Evolutionary conservation across 75 land plant species (phyloP).

Genomic region (Chamaecyparis obtusa): DNA sequence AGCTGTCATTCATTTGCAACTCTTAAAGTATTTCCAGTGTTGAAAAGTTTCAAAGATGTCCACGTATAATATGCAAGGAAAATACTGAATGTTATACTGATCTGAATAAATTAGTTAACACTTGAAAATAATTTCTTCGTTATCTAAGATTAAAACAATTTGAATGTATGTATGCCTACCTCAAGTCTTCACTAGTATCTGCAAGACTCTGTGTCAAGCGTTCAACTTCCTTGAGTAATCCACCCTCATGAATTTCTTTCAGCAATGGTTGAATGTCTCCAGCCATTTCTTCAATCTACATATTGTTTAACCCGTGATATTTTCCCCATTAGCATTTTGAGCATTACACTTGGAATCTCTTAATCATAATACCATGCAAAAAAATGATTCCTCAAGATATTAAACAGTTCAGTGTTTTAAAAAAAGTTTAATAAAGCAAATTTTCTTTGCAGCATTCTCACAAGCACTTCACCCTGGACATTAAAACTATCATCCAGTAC

Average conservation of each 20-base stretch:
- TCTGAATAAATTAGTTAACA: not conserved
- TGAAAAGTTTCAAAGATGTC: not conserved
- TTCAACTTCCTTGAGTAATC: slow-evolving; percentile 80
- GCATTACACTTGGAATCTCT: not conserved
- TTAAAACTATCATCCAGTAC: not conserved
- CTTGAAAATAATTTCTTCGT: not conserved
- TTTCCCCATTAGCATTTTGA: not conserved
- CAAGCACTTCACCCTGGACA: not conserved
- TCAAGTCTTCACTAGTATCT: slow-evolving; percentile 70
- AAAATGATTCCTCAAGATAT: not conserved
- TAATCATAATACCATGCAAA: not conserved
- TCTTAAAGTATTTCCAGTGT: not conserved
- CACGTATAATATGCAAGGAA: not conserved
- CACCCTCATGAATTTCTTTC: slow-evolving; percentile 73
- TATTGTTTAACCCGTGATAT: not conserved
- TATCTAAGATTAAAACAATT: not conserved
- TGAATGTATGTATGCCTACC: slow-evolving; percentile 29
- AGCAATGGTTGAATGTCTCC: slow-evolving; percentile 87
- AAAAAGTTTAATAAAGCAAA: not conserved
- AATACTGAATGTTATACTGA: not conserved
- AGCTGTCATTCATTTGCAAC: not conserved
- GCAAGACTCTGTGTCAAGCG: slow-evolving; percentile 65
- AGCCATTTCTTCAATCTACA: slow-evolving; percentile 75
- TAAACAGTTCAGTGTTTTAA: not conserved
- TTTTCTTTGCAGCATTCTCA: not conserved